phyloP scores from a whole-genome alignment of 2,329 filamentous ascomycete genomes.

The Moelleriella libera region DNA sequence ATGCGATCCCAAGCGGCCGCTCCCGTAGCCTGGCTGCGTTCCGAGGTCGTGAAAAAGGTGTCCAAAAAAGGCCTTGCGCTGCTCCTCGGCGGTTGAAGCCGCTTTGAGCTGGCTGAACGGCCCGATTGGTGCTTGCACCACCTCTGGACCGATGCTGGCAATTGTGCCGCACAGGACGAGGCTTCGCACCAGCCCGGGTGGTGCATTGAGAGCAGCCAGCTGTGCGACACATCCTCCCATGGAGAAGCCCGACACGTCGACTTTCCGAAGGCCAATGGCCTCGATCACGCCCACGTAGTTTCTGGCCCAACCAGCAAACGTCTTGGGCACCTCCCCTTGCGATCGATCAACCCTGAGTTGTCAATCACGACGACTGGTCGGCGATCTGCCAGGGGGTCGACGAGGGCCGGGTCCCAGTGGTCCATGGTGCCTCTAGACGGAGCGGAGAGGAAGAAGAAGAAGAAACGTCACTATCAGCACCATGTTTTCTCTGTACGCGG shows the following conservation, averaged over 20 bases:
- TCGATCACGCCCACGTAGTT: conserved; percentile 20
- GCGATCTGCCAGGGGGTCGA: conserved; percentile 26
- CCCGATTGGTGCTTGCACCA: conserved; percentile 13
- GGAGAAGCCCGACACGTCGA: conserved; percentile 34
- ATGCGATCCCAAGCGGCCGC: conserved; percentile 20
- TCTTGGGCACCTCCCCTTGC: conserved; percentile 23
- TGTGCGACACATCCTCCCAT: conserved; percentile 34
- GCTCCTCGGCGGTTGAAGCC: conserved; percentile 17
- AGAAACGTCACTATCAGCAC: background rate
- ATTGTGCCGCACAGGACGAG: conserved; percentile 29
- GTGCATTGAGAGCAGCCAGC: conserved; percentile 23
- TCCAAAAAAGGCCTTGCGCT: conserved; percentile 16
- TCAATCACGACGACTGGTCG: conserved; percentile 32
- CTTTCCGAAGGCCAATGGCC: conserved; percentile 21
- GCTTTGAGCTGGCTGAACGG: conserved; percentile 18
- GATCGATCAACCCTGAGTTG: conserved; percentile 30
- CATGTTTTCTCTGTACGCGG: background rate
- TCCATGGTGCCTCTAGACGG: conserved; percentile 20
- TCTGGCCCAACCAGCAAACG: conserved; percentile 15
- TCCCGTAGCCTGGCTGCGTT: conserved; percentile 16
- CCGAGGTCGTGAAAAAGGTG: conserved; percentile 18
- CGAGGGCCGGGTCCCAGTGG: conserved; percentile 26
- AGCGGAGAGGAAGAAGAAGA: background rate
- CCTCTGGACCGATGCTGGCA: conserved; percentile 22
- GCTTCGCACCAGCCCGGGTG: conserved; percentile 19